Base-by-base conservation (phyloP, 768 basidiomycete genomes). In the Lanmaoa pseudosensibilis region DNA sequence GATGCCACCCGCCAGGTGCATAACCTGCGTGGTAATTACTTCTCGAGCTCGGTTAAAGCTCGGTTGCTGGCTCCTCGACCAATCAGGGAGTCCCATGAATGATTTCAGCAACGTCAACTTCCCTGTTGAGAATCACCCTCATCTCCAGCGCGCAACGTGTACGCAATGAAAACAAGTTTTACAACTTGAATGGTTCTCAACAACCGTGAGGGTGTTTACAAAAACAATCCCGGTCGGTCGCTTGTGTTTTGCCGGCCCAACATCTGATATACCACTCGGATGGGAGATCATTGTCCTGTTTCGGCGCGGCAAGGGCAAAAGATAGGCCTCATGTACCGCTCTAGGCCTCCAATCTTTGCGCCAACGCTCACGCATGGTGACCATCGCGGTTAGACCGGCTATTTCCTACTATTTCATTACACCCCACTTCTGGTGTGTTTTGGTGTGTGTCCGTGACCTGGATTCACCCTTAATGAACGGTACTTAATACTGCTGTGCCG, bases 301-400 rank as follows among this genome's bases (percentile, higher is more conserved):
- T 52, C 45, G 45, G 48, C 43, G 12, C 12, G 12, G 18, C 38
- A 34, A 13, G 4, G 41, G 25, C 3, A 27, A 27, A 27, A 27
- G 8, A 34, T 8, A 10, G 15, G 46, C 46, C 53, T 38, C 54
- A 38, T 56, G 57, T 45, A 27, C 18, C 25, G 16, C 13, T 4
- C 32, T 34, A 21, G 36, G 9, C 23, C 37, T 30, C 19, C 16
- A 30, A 6, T 13, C n/a, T n/a, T 37, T 44, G 30, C 25, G n/a
- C 47, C 37, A 48, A n/a, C 16, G 9, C 33, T 45, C 49, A 30
- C 36, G 34, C 21, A 25, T 15, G 21, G 19, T n/a, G n/a, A n/a
- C n/a, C n/a, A n/a, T n/a, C n/a, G n/a, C 3, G 25, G 33, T 51
- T 56, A 48, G 43, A 33, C 39, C 34, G 58, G 61, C 15, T 5